Conservation (phyloP, 169 alveolate species). For the Perkinsus marinus region DNA sequence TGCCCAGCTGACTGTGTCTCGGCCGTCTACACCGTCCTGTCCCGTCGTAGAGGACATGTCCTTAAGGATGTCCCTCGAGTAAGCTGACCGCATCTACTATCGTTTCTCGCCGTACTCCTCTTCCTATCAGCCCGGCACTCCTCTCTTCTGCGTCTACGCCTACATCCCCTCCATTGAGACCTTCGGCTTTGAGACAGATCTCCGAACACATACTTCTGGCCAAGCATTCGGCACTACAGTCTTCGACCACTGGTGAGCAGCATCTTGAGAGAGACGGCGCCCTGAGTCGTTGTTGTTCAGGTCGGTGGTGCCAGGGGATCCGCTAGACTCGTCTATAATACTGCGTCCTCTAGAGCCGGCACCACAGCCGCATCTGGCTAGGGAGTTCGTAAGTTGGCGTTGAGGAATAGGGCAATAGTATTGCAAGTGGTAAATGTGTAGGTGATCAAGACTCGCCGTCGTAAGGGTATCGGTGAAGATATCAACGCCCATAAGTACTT, state of each 20-base stretch:
- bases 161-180: conserved; percentile 97
- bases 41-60: conserved; percentile 75
- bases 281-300: neutral
- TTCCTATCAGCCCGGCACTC: conserved; percentile 62
- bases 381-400: conserved; percentile 70
- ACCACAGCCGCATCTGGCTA: conserved; percentile 90
- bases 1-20: conserved; percentile 94
- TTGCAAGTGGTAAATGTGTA: conserved; percentile 14
- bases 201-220: conserved; percentile 89
- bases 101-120: neutral
- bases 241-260: conserved; percentile 86
- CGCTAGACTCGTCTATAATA: conserved; percentile 80
- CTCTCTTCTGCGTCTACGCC: conserved; percentile 82
- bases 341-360: conserved; percentile 91
- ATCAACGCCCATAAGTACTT: conserved; percentile 68
- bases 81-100: neutral
- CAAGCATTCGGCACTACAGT: conserved; percentile 87
- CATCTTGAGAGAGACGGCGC: neutral
- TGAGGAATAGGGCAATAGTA: neutral
- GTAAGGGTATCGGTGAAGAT: conserved; percentile 84
- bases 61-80: conserved; percentile 68
- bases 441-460: conserved; percentile 86
- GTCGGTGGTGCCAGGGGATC: conserved; percentile 93
- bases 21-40: conserved; percentile 77
- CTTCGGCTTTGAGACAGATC: conserved; percentile 98